These are phyloP conservation scores for Quercus wislizeni DNA, from an alignment of 306 rosid genomes.

Conservation along the genomic window DNA sequence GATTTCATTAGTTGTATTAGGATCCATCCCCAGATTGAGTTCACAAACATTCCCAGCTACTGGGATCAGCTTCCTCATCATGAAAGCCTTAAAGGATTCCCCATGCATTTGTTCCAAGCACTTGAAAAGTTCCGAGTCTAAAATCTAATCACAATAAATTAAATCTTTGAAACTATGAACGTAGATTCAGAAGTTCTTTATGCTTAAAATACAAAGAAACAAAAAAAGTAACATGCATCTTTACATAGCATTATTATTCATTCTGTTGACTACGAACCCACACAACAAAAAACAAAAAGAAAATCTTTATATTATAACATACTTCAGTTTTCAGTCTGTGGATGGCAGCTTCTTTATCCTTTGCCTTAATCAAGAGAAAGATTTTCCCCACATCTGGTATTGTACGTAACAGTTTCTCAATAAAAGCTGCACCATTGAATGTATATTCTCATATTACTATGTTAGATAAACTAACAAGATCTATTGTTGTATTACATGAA, in stretches of 20 bases:
- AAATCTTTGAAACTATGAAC: not conserved
- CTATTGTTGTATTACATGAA: not conserved
- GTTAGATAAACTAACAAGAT: not conserved
- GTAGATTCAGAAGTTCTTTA: not conserved
- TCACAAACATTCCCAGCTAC: slow-evolving; percentile 52
- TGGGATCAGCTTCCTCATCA: slow-evolving; percentile 45
- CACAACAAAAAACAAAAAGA: too few relatives aligned
- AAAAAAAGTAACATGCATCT: too few relatives aligned
- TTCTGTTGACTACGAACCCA: too few relatives aligned
- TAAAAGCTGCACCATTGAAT: slow-evolving; percentile 25
- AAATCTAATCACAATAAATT: slow-evolving; percentile 26
- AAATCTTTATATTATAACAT: not conserved
- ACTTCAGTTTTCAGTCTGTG: slow-evolving; percentile 48
- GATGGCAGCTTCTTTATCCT: slow-evolving; percentile 45
- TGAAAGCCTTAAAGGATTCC: slow-evolving; percentile 37
- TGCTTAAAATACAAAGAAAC: not conserved
- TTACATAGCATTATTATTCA: too few relatives aligned
- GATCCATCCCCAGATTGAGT: slow-evolving; percentile 40
- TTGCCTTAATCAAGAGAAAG: slow-evolving; percentile 55
- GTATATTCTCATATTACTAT: not conserved
- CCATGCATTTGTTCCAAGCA: slow-evolving; percentile 38
- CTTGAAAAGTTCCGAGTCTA: slow-evolving; percentile 43
- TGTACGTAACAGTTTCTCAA: slow-evolving; percentile 54
- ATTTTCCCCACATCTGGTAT: slow-evolving; percentile 49
- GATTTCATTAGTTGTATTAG: slow-evolving; percentile 20